Evolutionary conservation across 495 filamentous ascomycete species (phyloP), one percentile per base, ranked within the genome.

Genomic region (Massariosphaeria phaeospora): DNA sequence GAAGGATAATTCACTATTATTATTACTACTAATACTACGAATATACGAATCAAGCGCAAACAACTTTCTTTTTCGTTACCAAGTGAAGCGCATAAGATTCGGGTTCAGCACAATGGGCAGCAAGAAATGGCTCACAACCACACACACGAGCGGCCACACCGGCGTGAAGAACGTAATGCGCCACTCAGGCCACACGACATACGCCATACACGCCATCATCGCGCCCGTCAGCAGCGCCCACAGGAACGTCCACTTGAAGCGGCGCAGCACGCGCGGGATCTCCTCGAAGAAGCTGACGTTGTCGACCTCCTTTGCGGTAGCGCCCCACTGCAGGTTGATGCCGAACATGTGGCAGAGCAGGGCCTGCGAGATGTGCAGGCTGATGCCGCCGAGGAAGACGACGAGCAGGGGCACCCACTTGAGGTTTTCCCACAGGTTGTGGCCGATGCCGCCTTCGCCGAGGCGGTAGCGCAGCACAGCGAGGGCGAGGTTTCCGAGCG

Each of bases 11-110:
- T n/a, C n/a, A n/a, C n/a, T n/a, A n/a, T n/a, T n/a, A n/a, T n/a
- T n/a, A n/a, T n/a, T n/a, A n/a, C n/a, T n/a, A n/a, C n/a, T n/a
- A n/a, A n/a, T n/a, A n/a, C n/a, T n/a, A n/a, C n/a, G n/a, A n/a
- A n/a, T n/a, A n/a, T n/a, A n/a, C n/a, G n/a, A n/a, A n/a, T n/a
- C n/a, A n/a, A n/a, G n/a, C n/a, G n/a, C n/a, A n/a, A n/a, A n/a
- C n/a, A n/a, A n/a, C 30, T n/a, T 39, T 39, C 35, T 15, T 39
- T 18, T 18, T 30, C 8, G 4, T 41, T 52, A 83, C 76, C 76
- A 85, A 20, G 79, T 82, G 62, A 84, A 84, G 61, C 79, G 72
- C 82, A 85, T 84, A 66, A 85, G 64, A 21, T 77, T 76, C 12
- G 82, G 82, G 46, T 85, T 85, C 34, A 85, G 66, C 44, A 71